phyloP scores from a whole-genome alignment of 805 yeast genomes.

The Candida easanensis region DNA sequence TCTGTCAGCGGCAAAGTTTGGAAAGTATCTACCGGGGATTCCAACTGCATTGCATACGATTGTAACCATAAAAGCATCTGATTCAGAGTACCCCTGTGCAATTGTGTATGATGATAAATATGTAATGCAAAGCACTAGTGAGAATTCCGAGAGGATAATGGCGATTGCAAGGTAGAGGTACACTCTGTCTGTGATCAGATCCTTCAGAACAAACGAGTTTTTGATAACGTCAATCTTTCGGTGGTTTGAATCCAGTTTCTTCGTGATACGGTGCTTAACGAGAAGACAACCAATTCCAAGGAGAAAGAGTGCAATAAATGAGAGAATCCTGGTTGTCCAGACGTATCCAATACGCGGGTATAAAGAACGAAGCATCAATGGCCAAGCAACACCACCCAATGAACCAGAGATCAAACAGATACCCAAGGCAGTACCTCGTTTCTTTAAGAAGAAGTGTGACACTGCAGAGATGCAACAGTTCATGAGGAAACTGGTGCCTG shows the following conservation, averaged over 20 bases:
- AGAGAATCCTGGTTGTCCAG: conserved; percentile 50
- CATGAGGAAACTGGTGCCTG: conserved; percentile 44
- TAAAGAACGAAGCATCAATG: conserved; percentile 39
- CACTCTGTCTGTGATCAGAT: conserved; percentile 28
- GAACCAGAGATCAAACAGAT: conserved; percentile 46
- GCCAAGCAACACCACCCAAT: conserved; percentile 46
- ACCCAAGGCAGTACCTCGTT: conserved; percentile 42
- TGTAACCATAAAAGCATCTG: conserved; percentile 42
- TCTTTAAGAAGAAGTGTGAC: conserved; percentile 41
- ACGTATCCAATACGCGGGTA: conserved; percentile 41
- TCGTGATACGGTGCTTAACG: conserved; percentile 35
- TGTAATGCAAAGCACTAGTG: conserved; percentile 42
- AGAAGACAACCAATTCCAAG: conserved; percentile 32
- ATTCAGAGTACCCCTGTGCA: conserved; percentile 39
- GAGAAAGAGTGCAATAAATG: conserved; percentile 34
- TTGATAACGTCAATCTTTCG: conserved; percentile 7
- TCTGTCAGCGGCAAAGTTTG: conserved; percentile 40
- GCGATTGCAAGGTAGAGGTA: conserved; percentile 40
- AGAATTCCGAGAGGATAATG: conserved; percentile 19
- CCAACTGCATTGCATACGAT: conserved; percentile 41
- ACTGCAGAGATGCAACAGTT: conserved; percentile 41
- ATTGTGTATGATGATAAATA: conserved; percentile 50
- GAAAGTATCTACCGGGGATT: conserved; percentile 41
- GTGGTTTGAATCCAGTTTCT: conserved; percentile 2
- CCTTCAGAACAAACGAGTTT: conserved; percentile 11